Base-by-base conservation (phyloP, 768 basidiomycete genomes). In the Serendipita sp. region DNA sequence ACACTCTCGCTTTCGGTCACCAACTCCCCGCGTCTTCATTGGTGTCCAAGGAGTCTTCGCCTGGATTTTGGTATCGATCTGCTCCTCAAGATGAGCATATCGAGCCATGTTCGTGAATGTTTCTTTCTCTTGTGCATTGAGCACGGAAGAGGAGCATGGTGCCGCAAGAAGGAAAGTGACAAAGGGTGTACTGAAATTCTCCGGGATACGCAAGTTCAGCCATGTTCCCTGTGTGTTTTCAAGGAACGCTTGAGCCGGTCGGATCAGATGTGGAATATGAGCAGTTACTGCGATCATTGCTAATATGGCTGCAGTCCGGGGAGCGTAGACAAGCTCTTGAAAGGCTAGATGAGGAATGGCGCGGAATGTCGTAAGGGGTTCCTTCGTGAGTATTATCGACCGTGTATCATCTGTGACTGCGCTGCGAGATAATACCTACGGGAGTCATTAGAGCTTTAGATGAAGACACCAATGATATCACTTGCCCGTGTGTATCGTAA, bases 271-370 rank as follows among this genome's bases (percentile, higher is more conserved):
- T 2, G 71, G 70, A 13, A 73, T 71, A 15, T 51, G 69, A 30
- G 70, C 69, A 45, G 68, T 63, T 58, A 72, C 68, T 1, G 72
- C 65, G 16, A 73, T 45, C 44, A 71, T 65, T 18, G 70, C 72
- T 11, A 71, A 70, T 3, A 73, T 38, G 1, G 69, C 8, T 38
- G 72, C 69, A 2, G 71, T 70, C 8, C 72, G 70, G 24, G 68
- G 44, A 8, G 71, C 67, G 64, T 72, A 73, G 18, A 73, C 68
- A 0, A 69, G 70, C 2, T 70, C 72, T 1, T 67, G 67, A 13
- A 73, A 69, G 54, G 70, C 70, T 46, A 73, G 71, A 44, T 73
- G 71, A 5, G 72, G 72, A 8, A 73, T 68, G 24, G 72, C 48
- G 3, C 70, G 66, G 46, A 69, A 73, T 56, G 72, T 68, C 18